Evolutionary conservation across 306 rosid genomes (phyloP).

Genomic region (Cicer yamashitae): DNA sequence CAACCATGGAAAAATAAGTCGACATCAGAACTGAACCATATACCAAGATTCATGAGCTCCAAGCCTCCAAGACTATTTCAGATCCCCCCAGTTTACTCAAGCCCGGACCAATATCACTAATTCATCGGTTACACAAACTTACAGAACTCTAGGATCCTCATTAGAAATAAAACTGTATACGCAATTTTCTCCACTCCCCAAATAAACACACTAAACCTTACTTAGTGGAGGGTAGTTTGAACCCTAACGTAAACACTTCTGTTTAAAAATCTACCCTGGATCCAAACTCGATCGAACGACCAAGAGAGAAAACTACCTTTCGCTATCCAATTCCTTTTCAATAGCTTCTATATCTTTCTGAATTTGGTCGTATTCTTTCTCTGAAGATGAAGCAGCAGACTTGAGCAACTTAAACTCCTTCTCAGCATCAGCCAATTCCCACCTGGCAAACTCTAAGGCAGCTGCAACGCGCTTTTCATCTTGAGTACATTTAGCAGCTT

Average conservation of each 20-base stretch:
- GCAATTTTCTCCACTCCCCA: not conserved
- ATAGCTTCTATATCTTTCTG: conserved; percentile 67
- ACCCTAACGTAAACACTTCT: not conserved
- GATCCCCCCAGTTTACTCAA: conserved; percentile 14
- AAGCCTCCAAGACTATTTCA: conserved; percentile 8
- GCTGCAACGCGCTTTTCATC: conserved; percentile 75
- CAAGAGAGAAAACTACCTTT: conserved; percentile 62
- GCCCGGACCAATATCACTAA: conserved; percentile 1
- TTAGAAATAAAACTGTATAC: conserved; percentile 6
- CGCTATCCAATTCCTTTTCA: conserved; percentile 70
- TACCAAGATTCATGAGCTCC: conserved; percentile 22
- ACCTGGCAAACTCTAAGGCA: conserved; percentile 68
- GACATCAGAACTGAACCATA: conserved; percentile 21
- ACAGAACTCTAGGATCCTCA: not conserved
- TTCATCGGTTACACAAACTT: conserved; percentile 26
- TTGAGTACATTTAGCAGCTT: conserved; percentile 66
- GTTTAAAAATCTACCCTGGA: conserved; percentile 7
- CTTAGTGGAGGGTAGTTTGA: not conserved
- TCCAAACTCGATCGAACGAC: not conserved
- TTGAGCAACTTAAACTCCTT: conserved; percentile 89
- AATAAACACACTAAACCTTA: conserved; percentile 1
- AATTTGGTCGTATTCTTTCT: conserved; percentile 77
- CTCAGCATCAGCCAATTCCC: conserved; percentile 92
- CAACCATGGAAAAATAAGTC: conserved; percentile 16
- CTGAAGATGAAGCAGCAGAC: conserved; percentile 70